phyloP scores from a whole-genome alignment of 208 protist genomes.

The Trypanosoma boissoni region DNA sequence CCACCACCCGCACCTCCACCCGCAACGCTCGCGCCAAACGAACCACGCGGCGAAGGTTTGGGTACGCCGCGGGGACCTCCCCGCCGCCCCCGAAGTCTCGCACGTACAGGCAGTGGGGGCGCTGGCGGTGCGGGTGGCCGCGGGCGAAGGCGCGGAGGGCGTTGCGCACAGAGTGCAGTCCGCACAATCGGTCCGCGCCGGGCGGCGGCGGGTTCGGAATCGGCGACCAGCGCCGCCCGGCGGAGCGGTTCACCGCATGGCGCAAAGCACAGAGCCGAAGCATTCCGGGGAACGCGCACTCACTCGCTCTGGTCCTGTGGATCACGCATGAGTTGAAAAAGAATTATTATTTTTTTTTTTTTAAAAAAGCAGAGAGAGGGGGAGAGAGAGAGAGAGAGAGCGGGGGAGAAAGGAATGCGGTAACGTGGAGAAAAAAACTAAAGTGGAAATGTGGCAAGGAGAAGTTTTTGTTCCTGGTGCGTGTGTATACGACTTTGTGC shows the following conservation, averaged over 20 bases:
- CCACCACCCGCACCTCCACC: slow-evolving; percentile 54
- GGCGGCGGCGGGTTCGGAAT: slow-evolving; percentile 71
- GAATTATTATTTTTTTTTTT: not conserved
- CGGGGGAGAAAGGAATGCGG: too few species aligned
- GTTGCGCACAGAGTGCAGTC: slow-evolving; percentile 59
- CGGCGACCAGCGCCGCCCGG: slow-evolving; percentile 59
- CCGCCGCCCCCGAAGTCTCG: slow-evolving; percentile 53
- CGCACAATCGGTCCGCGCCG: slow-evolving; percentile 62
- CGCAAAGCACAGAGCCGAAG: slow-evolving; percentile 23
- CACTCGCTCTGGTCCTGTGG: too few species aligned
- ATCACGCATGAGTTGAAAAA: too few species aligned
- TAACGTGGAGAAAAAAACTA: too few species aligned
- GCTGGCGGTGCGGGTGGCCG: slow-evolving; percentile 27
- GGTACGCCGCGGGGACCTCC: slow-evolving; percentile 50
- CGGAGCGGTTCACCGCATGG: slow-evolving; percentile 51
- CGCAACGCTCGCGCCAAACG: slow-evolving; percentile 47
- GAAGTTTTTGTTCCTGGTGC: too few species aligned
- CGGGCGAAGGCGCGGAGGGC: slow-evolving; percentile 43
- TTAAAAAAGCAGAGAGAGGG: not conserved
- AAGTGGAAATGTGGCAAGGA: too few species aligned
- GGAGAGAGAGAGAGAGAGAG: not conserved
- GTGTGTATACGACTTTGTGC: too few species aligned
- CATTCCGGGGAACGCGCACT: too few species aligned
- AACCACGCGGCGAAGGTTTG: slow-evolving; percentile 53
- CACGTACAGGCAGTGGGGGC: slow-evolving; percentile 46